Percentiles rank a stretch among this genome's conserved stretches.
Evolutionary conservation across 306 rosid species (phyloP).

Genomic region (Luffa acutangula): DNA sequence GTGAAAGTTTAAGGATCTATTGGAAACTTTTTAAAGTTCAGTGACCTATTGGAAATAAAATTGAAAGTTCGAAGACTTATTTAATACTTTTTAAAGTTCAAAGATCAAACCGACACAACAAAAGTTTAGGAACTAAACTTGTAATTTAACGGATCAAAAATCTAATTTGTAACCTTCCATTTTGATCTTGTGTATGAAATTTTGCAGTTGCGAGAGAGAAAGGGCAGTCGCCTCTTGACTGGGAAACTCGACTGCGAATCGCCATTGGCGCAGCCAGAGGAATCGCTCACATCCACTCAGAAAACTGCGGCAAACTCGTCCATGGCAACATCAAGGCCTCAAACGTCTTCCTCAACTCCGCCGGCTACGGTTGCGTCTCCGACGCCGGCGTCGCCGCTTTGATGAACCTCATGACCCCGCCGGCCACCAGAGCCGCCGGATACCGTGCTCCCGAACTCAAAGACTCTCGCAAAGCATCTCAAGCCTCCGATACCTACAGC

Average conservation of each 20-base stretch:
- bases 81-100: too few relatives aligned
- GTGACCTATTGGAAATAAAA: too few relatives aligned
- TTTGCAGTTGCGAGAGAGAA: constrained; percentile 56
- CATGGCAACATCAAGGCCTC: constrained; percentile 95
- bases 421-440: constrained; percentile 47
- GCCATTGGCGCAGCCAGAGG: constrained; percentile 86
- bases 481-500: constrained; percentile 67
- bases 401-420: constrained; percentile 47
- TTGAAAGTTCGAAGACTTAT: too few relatives aligned
- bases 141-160: too few relatives aligned
- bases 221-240: constrained; percentile 48
- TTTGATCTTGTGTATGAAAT: neutral
- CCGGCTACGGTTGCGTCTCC: constrained; percentile 68
- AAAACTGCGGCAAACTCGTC: constrained; percentile 57
- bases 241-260: constrained; percentile 71
- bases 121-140: too few relatives aligned
- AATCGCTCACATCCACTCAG: constrained; percentile 61
- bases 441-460: constrained; percentile 90
- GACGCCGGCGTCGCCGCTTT: constrained; percentile 54
- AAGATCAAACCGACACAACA: too few relatives aligned
- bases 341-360: constrained; percentile 62
- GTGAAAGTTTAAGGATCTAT: too few relatives aligned
- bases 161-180: too few relatives aligned
- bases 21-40: too few relatives aligned
- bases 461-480: constrained; percentile 58